Evolutionary conservation across 257 asterid genomes (phyloP).

Genomic region (Jacaranda mimosifolia): DNA sequence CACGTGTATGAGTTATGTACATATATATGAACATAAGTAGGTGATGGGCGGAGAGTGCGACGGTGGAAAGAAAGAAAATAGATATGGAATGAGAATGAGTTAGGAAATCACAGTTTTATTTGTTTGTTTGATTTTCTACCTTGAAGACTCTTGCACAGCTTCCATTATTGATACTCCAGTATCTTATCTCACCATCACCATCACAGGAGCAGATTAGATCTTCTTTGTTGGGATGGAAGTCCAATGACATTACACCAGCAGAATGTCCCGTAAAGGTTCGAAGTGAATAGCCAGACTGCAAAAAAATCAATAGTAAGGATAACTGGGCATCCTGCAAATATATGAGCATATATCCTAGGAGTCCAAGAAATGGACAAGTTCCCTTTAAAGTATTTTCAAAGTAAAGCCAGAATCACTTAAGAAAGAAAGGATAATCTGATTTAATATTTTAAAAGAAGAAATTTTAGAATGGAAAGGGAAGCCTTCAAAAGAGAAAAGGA

Average conservation of each 20-base stretch:
- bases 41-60: not conserved
- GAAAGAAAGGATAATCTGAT: too few relatives aligned
- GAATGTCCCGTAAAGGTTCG: slow-evolving; percentile 94
- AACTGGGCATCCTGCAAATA: not conserved
- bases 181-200: slow-evolving; percentile 93
- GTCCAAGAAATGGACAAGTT: not conserved
- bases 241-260: slow-evolving; percentile 86
- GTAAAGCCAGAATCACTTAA: not conserved
- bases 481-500: slow-evolving; percentile 3
- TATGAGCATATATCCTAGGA: not conserved
- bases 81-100: not conserved
- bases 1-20: not conserved
- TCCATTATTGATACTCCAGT: slow-evolving; percentile 86
- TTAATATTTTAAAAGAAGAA: not conserved
- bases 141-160: slow-evolving; percentile 77
- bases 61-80: not conserved
- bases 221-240: slow-evolving; percentile 94
- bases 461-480: not conserved
- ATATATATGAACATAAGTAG: not conserved
- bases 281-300: slow-evolving; percentile 85
- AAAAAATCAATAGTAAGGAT: slow-evolving; percentile 22
- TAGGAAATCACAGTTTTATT: not conserved
- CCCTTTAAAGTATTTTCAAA: not conserved
- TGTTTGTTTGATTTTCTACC: slow-evolving; percentile 47
- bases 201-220: slow-evolving; percentile 96